Evolutionary conservation across 352 stramenopile genomes (phyloP).

Genomic region (Thalassiosira mediterranea): DNA sequence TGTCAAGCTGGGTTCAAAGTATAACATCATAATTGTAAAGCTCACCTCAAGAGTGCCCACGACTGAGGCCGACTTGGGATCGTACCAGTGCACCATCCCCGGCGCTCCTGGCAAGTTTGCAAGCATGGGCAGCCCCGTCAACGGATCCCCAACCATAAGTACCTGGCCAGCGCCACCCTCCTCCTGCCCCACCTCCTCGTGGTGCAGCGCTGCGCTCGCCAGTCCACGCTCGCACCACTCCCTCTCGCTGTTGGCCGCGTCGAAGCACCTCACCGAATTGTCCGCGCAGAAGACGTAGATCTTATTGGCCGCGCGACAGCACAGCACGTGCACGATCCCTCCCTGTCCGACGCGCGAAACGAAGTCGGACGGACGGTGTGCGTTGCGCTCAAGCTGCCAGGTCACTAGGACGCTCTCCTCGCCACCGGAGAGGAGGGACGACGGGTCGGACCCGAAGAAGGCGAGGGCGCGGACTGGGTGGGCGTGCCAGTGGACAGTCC

Average conservation of each 20-base stretch:
- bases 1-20: no score
- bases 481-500: slow-evolving; percentile 77
- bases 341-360: slow-evolving; percentile 64
- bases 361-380: slow-evolving; percentile 58
- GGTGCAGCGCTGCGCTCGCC: slow-evolving; percentile 35
- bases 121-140: slow-evolving; percentile 52
- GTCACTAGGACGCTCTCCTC: slow-evolving; percentile 76
- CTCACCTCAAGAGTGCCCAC: slow-evolving; percentile 59
- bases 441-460: slow-evolving; percentile 41
- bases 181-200: slow-evolving; percentile 14
- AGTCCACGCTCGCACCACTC: slow-evolving; percentile 74
- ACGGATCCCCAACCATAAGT: slow-evolving; percentile 51
- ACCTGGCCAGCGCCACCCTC: slow-evolving; percentile 10
- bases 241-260: slow-evolving; percentile 61
- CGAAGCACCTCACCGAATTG: slow-evolving; percentile 70
- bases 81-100: slow-evolving; percentile 80
- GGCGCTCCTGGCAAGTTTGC: slow-evolving; percentile 65
- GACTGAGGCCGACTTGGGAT: slow-evolving; percentile 59
- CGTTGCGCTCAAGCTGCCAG: slow-evolving; percentile 72
- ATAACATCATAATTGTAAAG: slow-evolving; percentile 4
- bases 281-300: slow-evolving; percentile 71
- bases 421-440: slow-evolving; percentile 71
- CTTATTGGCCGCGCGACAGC: slow-evolving; percentile 34
- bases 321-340: slow-evolving; percentile 63
- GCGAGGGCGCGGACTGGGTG: slow-evolving; percentile 68